Evolutionary conservation across 306 rosid genomes (phyloP).

Genomic region (Acacia acuminata): DNA sequence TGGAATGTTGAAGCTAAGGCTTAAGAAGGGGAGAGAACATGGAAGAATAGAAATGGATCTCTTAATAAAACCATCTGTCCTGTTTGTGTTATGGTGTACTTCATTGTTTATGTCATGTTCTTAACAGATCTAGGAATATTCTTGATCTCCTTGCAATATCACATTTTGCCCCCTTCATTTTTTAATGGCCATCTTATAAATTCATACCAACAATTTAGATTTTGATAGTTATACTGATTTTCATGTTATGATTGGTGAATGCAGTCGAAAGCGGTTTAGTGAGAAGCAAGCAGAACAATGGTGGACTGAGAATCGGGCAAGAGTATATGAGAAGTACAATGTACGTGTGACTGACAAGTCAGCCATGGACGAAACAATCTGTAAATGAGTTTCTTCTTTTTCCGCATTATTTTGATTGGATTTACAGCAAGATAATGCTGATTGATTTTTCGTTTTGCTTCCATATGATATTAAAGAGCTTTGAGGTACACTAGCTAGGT

Average conservation of each 20-base stretch:
- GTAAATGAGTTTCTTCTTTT: background rate
- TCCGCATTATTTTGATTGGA: background rate
- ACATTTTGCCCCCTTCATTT: background rate
- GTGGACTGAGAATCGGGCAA: constrained; percentile 73
- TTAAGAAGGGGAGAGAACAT: background rate
- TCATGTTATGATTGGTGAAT: constrained; percentile 9
- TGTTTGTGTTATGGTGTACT: background rate
- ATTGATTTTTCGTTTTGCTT: background rate
- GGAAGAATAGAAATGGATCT: background rate
- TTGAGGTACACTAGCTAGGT: background rate
- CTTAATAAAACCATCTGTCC: background rate
- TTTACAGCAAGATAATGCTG: background rate
- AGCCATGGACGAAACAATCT: constrained; percentile 39
- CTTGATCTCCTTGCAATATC: background rate
- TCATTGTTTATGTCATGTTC: no score
- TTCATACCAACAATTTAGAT: background rate
- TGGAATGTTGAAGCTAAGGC: background rate
- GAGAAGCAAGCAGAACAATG: constrained; percentile 78
- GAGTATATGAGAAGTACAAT: constrained; percentile 66
- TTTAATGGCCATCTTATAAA: background rate
- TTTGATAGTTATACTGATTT: no score
- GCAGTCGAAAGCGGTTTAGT: constrained; percentile 73
- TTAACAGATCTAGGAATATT: background rate
- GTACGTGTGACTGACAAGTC: constrained; percentile 63
- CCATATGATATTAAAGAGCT: background rate